Conservation (phyloP, 345 rosid genomes). For the Eucalyptus lansdowneana region DNA sequence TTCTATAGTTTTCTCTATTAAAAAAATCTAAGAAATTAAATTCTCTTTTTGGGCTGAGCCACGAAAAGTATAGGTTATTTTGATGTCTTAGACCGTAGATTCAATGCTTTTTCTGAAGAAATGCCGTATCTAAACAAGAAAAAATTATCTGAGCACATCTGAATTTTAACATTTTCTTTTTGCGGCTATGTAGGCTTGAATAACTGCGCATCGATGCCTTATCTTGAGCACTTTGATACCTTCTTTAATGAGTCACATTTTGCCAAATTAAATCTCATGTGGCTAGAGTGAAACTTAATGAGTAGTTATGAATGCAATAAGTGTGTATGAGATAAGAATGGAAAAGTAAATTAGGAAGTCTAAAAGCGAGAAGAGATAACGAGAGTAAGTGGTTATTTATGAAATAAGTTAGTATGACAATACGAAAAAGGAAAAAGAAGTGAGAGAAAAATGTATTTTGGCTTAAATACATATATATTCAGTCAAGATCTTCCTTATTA, state of each 20-base stretch:
- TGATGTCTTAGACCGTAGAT: background rate
- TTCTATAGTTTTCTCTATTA: background rate
- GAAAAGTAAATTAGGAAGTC: too few relatives aligned
- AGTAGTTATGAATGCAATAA: too few relatives aligned
- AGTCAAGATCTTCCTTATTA: too few relatives aligned
- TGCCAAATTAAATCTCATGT: background rate
- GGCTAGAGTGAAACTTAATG: background rate
- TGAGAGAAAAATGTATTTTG: too few relatives aligned
- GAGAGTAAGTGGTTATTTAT: too few relatives aligned
- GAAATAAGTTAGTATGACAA: too few relatives aligned
- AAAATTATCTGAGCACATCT: background rate
- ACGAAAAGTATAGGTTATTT: background rate
- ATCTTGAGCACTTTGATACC: background rate
- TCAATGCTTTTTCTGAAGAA: background rate
- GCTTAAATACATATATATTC: too few relatives aligned
- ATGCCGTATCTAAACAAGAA: background rate
- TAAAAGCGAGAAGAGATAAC: too few relatives aligned
- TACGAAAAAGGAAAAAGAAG: too few relatives aligned
- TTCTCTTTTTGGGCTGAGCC: background rate
- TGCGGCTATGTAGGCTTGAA: background rate
- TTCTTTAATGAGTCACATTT: background rate
- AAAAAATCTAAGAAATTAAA: background rate
- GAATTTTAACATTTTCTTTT: background rate
- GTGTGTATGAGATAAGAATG: background rate
- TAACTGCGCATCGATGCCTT: background rate